Evolutionary conservation across 2,329 filamentous ascomycete species (phyloP), one percentile per base, ranked within the genome.

Genomic region (Fusarium goolgardi): DNA sequence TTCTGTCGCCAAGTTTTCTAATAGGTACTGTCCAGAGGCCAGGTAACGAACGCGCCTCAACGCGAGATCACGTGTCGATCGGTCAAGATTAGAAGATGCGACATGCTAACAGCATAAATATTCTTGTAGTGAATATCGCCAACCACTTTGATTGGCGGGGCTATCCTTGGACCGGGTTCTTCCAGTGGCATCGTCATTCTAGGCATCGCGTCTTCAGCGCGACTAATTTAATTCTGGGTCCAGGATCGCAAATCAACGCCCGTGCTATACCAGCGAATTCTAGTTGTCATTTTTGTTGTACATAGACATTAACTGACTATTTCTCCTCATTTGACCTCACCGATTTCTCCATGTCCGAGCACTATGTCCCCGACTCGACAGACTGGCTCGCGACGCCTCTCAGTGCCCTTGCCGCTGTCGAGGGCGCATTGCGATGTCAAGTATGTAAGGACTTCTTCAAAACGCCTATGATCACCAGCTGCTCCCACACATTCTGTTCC

Each of bases 401-500:
- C 2, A 80, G 87, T 18, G 82, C 82, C 16, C 86, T 96, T 55
- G 84, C 88, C 47, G 82, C 86, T 16, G 87, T 99, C 66, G 96
- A 99, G 75, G 89, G 91, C 63, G 89, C 94, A 5, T 84, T 99
- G 21, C 92, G 96, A 72, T 99, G 96, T 80, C 93, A 98, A 79
- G 92, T 99, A 63, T 99, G 96, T 87, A 98, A 98, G 78, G 96
- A 99, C 78, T 97, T 98, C 80, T 98, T 92, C 82, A 89, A 89
- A 64, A 97, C 94, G 51, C 96, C 96, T 0, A 96, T 99, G 87
- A 90, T 97, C 66, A 99, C 96, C 1, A 92, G 92, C 2, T 99
- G 96, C 81, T 91, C 89, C 55, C 96, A 99, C 77, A 98, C 96
- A 0, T 99, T 99, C 76, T 99, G 96, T 83, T 97, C 95, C 9